phyloP scores from a whole-genome alignment of 2,329 filamentous ascomycete genomes.

The Allantophomopsis cytisporea region DNA sequence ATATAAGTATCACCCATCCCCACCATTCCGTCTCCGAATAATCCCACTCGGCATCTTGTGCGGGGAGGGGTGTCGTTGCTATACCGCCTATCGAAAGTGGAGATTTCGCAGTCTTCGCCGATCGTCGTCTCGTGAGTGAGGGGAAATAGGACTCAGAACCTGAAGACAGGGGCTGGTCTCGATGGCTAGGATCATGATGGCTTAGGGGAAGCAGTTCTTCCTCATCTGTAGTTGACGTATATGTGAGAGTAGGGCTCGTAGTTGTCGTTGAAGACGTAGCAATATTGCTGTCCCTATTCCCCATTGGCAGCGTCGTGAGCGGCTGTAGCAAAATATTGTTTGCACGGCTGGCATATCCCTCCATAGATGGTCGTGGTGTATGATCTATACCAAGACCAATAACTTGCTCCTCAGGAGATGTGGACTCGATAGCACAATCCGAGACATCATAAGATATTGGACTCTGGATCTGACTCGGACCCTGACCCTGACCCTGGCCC shows the following conservation, averaged over 20 bases:
- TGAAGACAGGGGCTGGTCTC: conserved; percentile 32
- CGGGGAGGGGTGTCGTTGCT: conserved; percentile 28
- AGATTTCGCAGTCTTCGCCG: conserved; percentile 31
- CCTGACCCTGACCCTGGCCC: too few species aligned
- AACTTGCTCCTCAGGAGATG: conserved; percentile 12
- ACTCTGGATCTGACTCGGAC: not conserved
- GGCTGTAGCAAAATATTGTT: conserved; percentile 12
- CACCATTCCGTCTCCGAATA: conserved; percentile 95
- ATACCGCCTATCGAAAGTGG: conserved; percentile 42
- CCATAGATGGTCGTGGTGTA: conserved; percentile 31
- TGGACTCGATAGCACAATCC: conserved; percentile 8
- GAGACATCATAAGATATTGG: conserved; percentile 4
- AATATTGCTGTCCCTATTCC: conserved; percentile 11
- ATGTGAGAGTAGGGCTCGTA: conserved; percentile 40
- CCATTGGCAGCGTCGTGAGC: conserved; percentile 17
- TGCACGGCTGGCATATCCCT: conserved; percentile 25
- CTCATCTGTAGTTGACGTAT: conserved; percentile 71
- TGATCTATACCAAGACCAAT: conserved; percentile 33
- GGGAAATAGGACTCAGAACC: conserved; percentile 52
- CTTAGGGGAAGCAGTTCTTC: conserved; percentile 59
- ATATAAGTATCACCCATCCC: conserved; percentile 85
- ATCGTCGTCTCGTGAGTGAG: conserved; percentile 17
- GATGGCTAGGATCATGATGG: conserved; percentile 30
- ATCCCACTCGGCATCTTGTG: conserved; percentile 55
- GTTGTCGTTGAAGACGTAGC: conserved; percentile 19